These are phyloP conservation scores for Fusarium globosum DNA, from an alignment of 2,329 filamentous ascomycete genomes.

Conservation along the genomic window DNA sequence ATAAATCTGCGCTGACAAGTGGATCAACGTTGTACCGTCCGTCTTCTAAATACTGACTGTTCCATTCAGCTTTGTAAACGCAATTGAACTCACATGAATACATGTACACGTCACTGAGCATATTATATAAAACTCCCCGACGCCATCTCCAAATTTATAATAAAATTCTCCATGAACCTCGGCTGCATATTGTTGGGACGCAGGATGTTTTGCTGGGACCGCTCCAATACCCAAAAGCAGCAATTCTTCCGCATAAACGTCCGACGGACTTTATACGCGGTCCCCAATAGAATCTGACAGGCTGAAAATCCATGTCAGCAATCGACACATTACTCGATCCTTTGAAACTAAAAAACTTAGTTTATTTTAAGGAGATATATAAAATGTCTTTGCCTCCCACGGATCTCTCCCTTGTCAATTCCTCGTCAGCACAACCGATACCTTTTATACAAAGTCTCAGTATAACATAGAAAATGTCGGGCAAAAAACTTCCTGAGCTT, in stretches of 20 bases:
- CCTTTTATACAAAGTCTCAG: background rate
- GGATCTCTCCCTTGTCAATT: background rate
- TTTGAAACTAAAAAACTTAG: background rate
- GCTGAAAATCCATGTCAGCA: conserved; percentile 6
- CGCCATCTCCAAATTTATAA: background rate
- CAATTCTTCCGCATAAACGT: conserved; percentile 9
- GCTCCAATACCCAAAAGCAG: conserved; percentile 14
- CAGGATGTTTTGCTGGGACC: conserved; percentile 13
- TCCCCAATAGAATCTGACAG: conserved; percentile 14
- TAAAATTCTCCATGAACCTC: background rate
- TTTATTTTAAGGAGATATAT: conserved; percentile 1
- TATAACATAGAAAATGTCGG: conserved; percentile 20
- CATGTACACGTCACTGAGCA: background rate
- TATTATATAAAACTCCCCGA: background rate
- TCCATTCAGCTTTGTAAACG: background rate
- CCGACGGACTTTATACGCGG: conserved; percentile 17
- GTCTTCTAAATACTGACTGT: background rate
- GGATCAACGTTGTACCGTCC: background rate
- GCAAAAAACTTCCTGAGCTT: conserved; percentile 35
- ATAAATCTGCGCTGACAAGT: background rate
- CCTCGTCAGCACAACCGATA: background rate
- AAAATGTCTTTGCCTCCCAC: background rate
- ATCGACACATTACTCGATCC: conserved; percentile 3
- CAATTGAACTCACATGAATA: background rate
- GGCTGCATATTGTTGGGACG: conserved; percentile 16